phyloP scores from a whole-genome alignment of 108 stramenopile genomes.

The Bacterosira constricta region DNA sequence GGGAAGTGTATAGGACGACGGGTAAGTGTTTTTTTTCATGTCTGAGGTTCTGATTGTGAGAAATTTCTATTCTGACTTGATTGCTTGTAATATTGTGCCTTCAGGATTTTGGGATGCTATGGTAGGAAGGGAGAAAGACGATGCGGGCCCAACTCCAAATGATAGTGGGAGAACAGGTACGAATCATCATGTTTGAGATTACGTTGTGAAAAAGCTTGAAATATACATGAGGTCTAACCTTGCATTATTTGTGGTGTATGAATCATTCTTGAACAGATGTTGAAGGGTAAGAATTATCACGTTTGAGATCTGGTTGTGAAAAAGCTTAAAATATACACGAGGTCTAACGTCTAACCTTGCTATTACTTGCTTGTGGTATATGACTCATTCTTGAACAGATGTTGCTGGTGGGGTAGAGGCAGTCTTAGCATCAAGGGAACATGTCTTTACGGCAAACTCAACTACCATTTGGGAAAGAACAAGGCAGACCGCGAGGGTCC shows the following conservation, averaged over 20 bases:
- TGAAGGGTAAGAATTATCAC: constrained; percentile 16
- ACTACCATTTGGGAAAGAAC: constrained; percentile 45
- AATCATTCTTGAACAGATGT: constrained; percentile 29
- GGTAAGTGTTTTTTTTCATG: constrained; percentile 2
- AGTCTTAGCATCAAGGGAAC: constrained; percentile 46
- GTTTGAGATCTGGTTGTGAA: too few species aligned
- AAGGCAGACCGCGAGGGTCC: constrained; percentile 34
- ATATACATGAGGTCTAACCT: background rate
- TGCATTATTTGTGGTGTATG: background rate
- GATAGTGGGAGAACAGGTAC: constrained; percentile 22
- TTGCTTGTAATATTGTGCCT: background rate
- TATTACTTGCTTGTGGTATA: background rate
- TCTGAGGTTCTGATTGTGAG: background rate
- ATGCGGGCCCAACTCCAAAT: constrained; percentile 25
- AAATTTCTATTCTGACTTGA: background rate
- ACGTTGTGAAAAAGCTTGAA: too few species aligned
- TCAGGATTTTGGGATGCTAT: constrained; percentile 33
- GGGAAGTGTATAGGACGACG: constrained; percentile 6
- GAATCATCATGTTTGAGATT: background rate
- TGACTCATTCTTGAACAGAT: constrained; percentile 18
- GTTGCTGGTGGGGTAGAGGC: constrained; percentile 62
- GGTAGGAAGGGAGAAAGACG: constrained; percentile 21
- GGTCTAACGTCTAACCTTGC: background rate
- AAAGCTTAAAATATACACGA: too few species aligned
- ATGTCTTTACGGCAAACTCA: constrained; percentile 51